Conservation (phyloP, 2,329 filamentous ascomycete genomes). For the Monilinia laxa region DNA sequence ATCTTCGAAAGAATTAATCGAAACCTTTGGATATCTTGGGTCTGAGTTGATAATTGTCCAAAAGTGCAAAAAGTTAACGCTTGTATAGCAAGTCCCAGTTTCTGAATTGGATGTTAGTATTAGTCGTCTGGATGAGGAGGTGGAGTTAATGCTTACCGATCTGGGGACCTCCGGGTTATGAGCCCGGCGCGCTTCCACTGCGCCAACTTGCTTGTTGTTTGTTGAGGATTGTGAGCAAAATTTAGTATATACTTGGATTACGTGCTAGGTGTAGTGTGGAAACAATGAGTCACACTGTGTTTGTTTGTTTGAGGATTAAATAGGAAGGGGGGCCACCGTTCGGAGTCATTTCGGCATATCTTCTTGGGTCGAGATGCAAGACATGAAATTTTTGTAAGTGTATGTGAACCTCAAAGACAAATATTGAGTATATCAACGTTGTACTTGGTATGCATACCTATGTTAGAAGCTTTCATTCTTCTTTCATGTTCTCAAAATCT, state of each 20-base stretch:
- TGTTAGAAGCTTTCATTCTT: no score
- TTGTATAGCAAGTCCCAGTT: not conserved
- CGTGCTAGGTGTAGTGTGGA: not conserved
- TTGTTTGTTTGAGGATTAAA: not conserved
- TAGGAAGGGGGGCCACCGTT: conserved; percentile 9
- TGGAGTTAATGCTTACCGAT: conserved; percentile 33
- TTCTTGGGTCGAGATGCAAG: not conserved
- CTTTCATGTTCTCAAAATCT: no score
- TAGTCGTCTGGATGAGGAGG: not conserved
- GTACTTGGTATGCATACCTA: no score
- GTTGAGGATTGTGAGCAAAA: rapidly evolving
- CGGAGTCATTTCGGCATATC: not conserved
- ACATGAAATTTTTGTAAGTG: not conserved
- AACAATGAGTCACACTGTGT: not conserved
- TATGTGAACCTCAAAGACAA: not conserved
- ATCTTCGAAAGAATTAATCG: no score
- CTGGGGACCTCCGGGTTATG: conserved; percentile 43
- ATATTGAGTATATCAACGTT: no score
- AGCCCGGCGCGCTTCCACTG: conserved; percentile 43
- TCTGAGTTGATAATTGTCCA: not conserved
- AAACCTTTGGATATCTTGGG: no score
- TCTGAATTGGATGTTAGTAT: not conserved
- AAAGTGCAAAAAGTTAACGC: rapidly evolving
- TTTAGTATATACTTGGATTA: rapidly evolving
- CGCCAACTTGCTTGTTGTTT: conserved; percentile 4